Evolutionary conservation across 2,329 filamentous ascomycete genomes (phyloP).

Genomic region (Aspergillus novofumigatus): DNA sequence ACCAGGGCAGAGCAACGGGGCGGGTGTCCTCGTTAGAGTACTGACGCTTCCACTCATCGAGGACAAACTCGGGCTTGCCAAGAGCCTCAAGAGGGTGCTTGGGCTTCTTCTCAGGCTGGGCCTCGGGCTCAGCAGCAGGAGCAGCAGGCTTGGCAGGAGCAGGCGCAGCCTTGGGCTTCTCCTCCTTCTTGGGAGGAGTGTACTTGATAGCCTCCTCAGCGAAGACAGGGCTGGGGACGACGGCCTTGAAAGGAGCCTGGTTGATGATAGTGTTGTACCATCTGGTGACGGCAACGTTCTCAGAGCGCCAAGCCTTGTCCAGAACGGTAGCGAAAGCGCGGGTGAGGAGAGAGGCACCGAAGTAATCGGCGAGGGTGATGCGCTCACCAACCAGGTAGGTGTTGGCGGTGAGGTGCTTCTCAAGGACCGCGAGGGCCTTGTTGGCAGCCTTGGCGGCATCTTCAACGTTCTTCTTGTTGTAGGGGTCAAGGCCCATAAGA

Average conservation of each 20-base stretch:
- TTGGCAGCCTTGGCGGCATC: constrained; percentile 66
- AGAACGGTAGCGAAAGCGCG: constrained; percentile 94
- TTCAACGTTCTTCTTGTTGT: constrained; percentile 98
- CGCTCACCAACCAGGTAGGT: constrained; percentile 98
- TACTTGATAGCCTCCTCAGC: constrained; percentile 77
- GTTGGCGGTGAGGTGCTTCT: constrained; percentile 85
- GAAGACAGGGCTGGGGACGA: constrained; percentile 70
- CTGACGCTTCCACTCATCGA: constrained; percentile 98
- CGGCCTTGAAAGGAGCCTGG: constrained; percentile 83
- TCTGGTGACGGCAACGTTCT: constrained; percentile 80
- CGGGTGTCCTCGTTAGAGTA: constrained; percentile 95
- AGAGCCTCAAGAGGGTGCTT: constrained; percentile 95
- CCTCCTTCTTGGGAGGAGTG: constrained; percentile 67
- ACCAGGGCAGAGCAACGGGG: constrained; percentile 82
- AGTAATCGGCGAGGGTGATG: constrained; percentile 93
- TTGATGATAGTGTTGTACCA: constrained; percentile 95
- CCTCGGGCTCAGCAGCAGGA: constrained; percentile 49
- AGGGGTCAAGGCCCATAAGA: constrained; percentile 72
- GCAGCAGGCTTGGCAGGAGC: constrained; percentile 53
- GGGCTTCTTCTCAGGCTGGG: constrained; percentile 70
- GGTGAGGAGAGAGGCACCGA: constrained; percentile 70
- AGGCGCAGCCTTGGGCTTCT: constrained; percentile 62
- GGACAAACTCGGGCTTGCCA: constrained; percentile 70
- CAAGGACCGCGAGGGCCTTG: constrained; percentile 67
- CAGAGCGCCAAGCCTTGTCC: constrained; percentile 79